These are phyloP conservation scores for Mycena alexandri DNA, from an alignment of 768 basidiomycete genomes.

Conservation along the genomic window DNA sequence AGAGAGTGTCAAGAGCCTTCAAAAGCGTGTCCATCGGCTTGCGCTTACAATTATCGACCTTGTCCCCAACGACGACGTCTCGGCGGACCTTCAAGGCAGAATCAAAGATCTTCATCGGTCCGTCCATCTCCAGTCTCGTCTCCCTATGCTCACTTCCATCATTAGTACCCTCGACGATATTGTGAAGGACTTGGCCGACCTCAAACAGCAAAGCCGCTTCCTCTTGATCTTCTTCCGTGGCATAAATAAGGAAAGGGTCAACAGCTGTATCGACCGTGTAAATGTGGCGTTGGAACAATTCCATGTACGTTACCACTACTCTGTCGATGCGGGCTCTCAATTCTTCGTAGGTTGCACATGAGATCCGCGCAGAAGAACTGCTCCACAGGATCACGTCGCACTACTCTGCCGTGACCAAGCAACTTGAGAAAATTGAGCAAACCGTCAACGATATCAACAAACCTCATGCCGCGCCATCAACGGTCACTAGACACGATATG, in stretches of 20 bases:
- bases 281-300: conserved; percentile 15
- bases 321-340: not conserved
- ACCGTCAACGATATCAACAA: conserved; percentile 7
- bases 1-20: conserved; percentile 14
- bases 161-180: conserved; percentile 16
- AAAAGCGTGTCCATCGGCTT: conserved; percentile 2
- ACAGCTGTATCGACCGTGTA: conserved; percentile 10
- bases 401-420: not conserved
- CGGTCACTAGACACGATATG: conserved; percentile 17
- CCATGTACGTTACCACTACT: conserved; percentile 10
- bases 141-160: not conserved
- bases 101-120: conserved; percentile 10
- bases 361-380: conserved; percentile 19
- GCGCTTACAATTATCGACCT: conserved; percentile 7
- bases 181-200: conserved; percentile 5
- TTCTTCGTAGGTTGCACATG: conserved; percentile 8
- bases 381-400: conserved; percentile 16
- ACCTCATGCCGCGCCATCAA: conserved; percentile 13
- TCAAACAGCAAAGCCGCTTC: conserved; percentile 11
- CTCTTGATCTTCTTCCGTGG: conserved; percentile 14
- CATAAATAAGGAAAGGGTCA: conserved; percentile 9
- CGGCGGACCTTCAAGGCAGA: conserved; percentile 8
- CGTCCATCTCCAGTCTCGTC: conserved; percentile 4
- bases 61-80: not conserved
- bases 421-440: conserved; percentile 15